Evolutionary conservation across 306 rosid species (phyloP).

Genomic region (Carpinus viminea): DNA sequence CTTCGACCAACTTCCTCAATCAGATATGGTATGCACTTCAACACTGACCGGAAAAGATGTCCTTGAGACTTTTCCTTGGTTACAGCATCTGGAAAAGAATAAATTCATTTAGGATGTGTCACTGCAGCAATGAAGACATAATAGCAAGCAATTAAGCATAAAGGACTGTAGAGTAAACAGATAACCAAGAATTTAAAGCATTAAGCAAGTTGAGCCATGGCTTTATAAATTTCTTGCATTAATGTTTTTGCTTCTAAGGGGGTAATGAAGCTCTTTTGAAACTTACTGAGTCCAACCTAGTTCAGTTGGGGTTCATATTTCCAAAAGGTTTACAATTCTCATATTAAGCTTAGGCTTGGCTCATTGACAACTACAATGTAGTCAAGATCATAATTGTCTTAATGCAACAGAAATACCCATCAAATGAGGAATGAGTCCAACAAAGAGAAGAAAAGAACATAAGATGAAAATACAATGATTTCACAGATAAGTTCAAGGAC

Average conservation of each 20-base stretch:
- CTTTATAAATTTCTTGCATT: not conserved
- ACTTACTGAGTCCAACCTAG: not conserved
- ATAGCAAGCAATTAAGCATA: conserved; percentile 4
- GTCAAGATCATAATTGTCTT: not conserved
- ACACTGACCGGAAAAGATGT: conserved; percentile 89
- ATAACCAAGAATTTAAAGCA: not conserved
- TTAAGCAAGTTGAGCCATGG: not conserved
- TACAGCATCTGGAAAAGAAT: conserved; percentile 75
- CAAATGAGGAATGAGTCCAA: not conserved
- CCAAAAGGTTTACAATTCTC: not conserved
- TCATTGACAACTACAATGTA: not conserved
- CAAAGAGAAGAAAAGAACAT: not conserved
- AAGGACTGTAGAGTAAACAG: not conserved
- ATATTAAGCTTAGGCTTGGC: not conserved
- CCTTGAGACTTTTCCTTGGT: conserved; percentile 99
- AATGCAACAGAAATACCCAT: not conserved
- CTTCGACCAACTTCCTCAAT: conserved; percentile 97
- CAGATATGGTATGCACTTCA: conserved; percentile 95
- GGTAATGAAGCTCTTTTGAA: not conserved
- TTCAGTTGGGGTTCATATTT: not conserved
- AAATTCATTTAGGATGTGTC: conserved; percentile 23
- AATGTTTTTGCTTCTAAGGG: not conserved
- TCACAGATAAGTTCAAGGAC: not conserved
- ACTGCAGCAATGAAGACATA: conserved; percentile 21
- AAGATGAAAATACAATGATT: not conserved